Conservation (phyloP, 192 early-diverging fungal species). For the Lunasporangiospora selenospora region DNA sequence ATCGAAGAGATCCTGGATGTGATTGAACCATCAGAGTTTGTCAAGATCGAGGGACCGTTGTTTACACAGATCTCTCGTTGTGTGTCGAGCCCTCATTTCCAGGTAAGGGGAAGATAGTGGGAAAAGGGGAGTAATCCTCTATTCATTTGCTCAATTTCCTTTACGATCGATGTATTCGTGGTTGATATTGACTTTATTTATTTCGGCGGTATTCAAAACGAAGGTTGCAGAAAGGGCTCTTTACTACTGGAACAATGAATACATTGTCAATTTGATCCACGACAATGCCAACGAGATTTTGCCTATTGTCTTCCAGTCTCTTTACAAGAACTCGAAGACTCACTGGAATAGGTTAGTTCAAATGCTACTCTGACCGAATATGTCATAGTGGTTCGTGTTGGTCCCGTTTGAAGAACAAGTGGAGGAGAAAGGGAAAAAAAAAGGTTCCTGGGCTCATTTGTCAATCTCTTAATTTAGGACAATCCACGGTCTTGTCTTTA, state of each 20-base stretch:
- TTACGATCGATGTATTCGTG: constrained; percentile 6
- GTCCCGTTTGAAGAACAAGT: constrained; percentile 17
- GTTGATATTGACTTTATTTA: too few species aligned
- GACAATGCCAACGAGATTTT: constrained; percentile 92
- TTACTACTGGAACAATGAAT: constrained; percentile 99
- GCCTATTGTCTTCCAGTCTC: constrained; percentile 94
- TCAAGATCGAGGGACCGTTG: constrained; percentile 86
- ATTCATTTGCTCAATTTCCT: neutral
- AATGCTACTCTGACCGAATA: neutral
- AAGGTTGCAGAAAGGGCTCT: constrained; percentile 98
- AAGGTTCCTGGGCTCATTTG: constrained; percentile 4
- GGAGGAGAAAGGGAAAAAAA: neutral
- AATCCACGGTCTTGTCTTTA: constrained; percentile 97
- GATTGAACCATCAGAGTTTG: constrained; percentile 92
- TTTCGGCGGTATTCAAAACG: neutral
- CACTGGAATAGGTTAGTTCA: constrained; percentile 93
- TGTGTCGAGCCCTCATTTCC: constrained; percentile 97
- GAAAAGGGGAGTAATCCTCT: neutral
- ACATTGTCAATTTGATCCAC: constrained; percentile 94
- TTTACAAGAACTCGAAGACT: constrained; percentile 94
- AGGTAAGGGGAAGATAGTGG: constrained; percentile 61
- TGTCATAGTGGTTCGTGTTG: neutral
- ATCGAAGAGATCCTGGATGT: constrained; percentile 97
- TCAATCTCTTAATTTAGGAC: constrained; percentile 63
- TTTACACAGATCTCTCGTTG: constrained; percentile 94